phyloP scores from a whole-genome alignment of 179 eudicot genomes.

The Beta lomatogona region DNA sequence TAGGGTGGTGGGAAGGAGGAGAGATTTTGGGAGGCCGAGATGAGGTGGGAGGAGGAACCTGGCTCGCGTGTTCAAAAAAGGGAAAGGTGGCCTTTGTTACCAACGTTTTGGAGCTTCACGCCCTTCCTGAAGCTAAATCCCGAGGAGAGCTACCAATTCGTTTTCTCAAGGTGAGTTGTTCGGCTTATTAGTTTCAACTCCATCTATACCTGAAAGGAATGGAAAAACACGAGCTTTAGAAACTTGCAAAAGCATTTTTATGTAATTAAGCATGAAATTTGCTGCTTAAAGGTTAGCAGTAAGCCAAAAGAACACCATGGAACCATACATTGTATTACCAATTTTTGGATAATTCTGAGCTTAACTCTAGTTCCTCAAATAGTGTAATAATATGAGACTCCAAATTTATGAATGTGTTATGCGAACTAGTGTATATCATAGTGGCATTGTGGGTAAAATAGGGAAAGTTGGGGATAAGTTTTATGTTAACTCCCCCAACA shows the following conservation, averaged over 20 bases:
- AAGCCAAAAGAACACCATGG: background rate
- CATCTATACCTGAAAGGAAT: background rate
- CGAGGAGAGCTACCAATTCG: constrained; percentile 83
- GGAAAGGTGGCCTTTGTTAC: constrained; percentile 74
- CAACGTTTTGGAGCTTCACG: constrained; percentile 67
- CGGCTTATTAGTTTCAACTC: background rate
- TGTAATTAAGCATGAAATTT: no score
- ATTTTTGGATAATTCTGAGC: background rate
- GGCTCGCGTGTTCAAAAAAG: constrained; percentile 66
- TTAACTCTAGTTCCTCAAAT: background rate
- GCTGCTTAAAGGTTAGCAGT: no score
- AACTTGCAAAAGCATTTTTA: no score
- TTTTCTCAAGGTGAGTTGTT: constrained; percentile 52
- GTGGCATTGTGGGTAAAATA: no score
- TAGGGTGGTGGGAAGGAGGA: constrained; percentile 83
- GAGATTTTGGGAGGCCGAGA: constrained; percentile 84
- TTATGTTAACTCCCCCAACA: no score
- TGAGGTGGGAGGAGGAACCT: constrained; percentile 82
- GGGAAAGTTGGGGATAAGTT: no score
- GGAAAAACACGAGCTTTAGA: background rate
- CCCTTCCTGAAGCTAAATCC: constrained; percentile 54
- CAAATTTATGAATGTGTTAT: no score
- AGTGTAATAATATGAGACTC: no score
- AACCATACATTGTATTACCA: background rate
- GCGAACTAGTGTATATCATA: no score